These are phyloP conservation scores for Magnaporthiopsis rhizophila DNA, from an alignment of 2,329 filamentous ascomycete genomes.

Conservation along the genomic window DNA sequence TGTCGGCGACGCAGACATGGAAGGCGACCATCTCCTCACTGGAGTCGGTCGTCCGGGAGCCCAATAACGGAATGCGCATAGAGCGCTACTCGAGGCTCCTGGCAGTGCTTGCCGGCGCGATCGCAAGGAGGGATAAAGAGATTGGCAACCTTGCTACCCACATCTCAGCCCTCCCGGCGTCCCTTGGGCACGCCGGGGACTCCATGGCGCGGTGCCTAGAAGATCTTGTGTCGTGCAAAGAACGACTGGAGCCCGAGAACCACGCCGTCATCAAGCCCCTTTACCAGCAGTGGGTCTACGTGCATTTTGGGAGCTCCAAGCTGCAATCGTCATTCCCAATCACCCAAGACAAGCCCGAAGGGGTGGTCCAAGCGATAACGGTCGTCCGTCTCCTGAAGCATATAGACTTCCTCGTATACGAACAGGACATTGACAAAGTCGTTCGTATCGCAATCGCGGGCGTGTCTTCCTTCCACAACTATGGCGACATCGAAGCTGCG, in stretches of 20 bases:
- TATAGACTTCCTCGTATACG: conserved; percentile 42
- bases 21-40: conserved; percentile 8
- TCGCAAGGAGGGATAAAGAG: conserved; percentile 25
- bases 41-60: conserved; percentile 1
- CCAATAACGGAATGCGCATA: neutral
- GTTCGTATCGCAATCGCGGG: conserved; percentile 41
- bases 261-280: conserved; percentile 37
- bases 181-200: conserved; percentile 24
- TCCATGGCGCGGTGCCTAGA: conserved; percentile 34
- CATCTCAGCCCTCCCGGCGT: conserved; percentile 24
- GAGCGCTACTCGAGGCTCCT: conserved; percentile 17
- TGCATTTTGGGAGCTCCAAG: conserved; percentile 37
- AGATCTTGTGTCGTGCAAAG: conserved; percentile 31
- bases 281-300: conserved; percentile 38
- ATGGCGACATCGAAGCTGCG: conserved; percentile 37
- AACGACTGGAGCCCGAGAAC: conserved; percentile 29
- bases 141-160: conserved; percentile 21
- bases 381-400: conserved; percentile 41
- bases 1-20: conserved; percentile 12
- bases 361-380: conserved; percentile 36
- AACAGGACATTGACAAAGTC: conserved; percentile 38
- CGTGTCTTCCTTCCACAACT: conserved; percentile 31
- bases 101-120: conserved; percentile 20
- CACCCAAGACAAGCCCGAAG: conserved; percentile 15
- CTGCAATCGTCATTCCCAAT: conserved; percentile 32